Base-by-base conservation (phyloP, 2,329 filamentous ascomycete species). In the Trichoderma citrinoviride region DNA sequence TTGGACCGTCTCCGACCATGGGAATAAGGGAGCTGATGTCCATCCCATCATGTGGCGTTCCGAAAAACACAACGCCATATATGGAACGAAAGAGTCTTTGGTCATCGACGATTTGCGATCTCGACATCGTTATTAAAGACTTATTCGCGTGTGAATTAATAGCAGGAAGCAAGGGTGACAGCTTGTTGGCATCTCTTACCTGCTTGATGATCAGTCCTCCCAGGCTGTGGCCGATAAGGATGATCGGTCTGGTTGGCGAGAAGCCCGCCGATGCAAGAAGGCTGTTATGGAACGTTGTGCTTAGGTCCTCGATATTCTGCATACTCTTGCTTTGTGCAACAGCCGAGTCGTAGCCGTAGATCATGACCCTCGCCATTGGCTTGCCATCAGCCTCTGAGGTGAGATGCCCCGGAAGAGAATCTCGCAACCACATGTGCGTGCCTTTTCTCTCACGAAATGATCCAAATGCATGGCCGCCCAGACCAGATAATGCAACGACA, bases 201-300 rank as follows among this genome's bases (percentile, higher is more conserved):
- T 53, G 33, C 14, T 61, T 61, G 14, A 61, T 19, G 5, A 61
- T 44, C 1, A 61, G n/a, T 17, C 58, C 58, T 2, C 58, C 58
- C 5, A 61, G 33, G 23, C 58, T 61, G 14, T 61, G 58, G 7
- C 33, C 58, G 23, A 61, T 43, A 2, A 61, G n/a, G 2, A 61
- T 33, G 23, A 61, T 23, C 10, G 37, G 47, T 8, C 21, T 49
- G 5, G 6, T 33, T 1, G 37, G 12, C 12, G 12, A 8, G 7
- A 15, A 8, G 19, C 8, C 40, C 2, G 58, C 25, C 0, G 53
- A 17, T 7, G n/a, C 8, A 15, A 19, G 19, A 27, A 61, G 3
- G n/a, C 14, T 10, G 1, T 21, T 33, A 23, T 44, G 14, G 15
- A 61, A 44, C 5, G 23, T 2, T 0, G 58, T 33, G n/a, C 10